These are phyloP conservation scores for Austroboletus rostrupii DNA, from an alignment of 1,284 basidiomycete species.

Conservation along the genomic window DNA sequence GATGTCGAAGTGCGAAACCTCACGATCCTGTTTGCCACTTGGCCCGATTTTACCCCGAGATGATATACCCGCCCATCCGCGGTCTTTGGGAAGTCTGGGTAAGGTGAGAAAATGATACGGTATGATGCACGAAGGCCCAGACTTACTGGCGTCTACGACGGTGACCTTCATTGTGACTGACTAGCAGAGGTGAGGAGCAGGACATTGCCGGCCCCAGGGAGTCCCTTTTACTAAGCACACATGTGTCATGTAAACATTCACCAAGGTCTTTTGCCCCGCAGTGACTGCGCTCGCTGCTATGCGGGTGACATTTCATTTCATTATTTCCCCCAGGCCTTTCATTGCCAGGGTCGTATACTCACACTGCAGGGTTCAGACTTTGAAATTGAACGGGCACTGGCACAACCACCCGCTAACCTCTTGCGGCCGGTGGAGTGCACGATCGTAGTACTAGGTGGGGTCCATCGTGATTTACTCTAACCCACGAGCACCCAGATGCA, in stretches of 20 bases:
- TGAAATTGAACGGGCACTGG: no score
- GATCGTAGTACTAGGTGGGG: no score
- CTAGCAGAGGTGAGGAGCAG: not conserved
- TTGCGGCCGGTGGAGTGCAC: no score
- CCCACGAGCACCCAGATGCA: slow-evolving; percentile 2
- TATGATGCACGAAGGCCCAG: not conserved
- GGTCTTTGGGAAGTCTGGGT: slow-evolving; percentile 69
- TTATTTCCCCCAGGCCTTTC: slow-evolving; percentile 1
- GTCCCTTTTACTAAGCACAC: slow-evolving; percentile 17
- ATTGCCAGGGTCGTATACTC: not conserved
- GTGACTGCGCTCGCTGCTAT: not conserved
- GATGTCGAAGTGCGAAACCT: slow-evolving; percentile 17
- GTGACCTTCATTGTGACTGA: slow-evolving; percentile 21
- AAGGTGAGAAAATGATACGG: not conserved
- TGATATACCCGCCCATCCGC: slow-evolving; percentile 72
- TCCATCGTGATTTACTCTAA: slow-evolving; percentile 6
- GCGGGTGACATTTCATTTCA: not conserved
- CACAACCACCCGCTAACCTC: no score
- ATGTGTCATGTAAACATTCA: not conserved
- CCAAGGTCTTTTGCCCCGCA: not conserved
- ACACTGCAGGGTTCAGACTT: not conserved
- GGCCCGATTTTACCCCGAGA: slow-evolving; percentile 68
- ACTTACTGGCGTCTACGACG: slow-evolving; percentile 29
- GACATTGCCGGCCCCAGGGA: not conserved
- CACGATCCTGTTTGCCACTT: slow-evolving; percentile 81